Conservation (phyloP, 768 basidiomycete genomes). For the Hygrocybe coccinea region DNA sequence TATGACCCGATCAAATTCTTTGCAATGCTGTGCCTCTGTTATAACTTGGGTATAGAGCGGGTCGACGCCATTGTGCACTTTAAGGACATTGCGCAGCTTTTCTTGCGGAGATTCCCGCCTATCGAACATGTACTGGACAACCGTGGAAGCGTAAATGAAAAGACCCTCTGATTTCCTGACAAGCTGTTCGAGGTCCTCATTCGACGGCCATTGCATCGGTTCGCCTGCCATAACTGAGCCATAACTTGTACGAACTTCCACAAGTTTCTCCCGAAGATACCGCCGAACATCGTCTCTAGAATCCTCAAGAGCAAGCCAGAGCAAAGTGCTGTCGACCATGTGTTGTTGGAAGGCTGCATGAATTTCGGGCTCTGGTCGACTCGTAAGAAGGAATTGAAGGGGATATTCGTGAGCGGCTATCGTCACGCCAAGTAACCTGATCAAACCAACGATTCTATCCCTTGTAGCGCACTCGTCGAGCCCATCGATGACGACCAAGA, state of each 20-base stretch:
- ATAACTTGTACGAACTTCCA: neutral
- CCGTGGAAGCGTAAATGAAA: slow-evolving; percentile 6
- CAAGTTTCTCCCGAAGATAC: neutral
- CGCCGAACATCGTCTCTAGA: slow-evolving; percentile 6
- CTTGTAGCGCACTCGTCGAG: slow-evolving; percentile 31
- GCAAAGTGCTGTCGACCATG: neutral
- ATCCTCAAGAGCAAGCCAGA: slow-evolving; percentile 4
- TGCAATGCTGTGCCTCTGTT: neutral
- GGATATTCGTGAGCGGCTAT: slow-evolving; percentile 17
- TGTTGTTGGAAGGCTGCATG: slow-evolving; percentile 8
- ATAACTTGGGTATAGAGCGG: slow-evolving; percentile 12
- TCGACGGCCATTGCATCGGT: slow-evolving; percentile 4
- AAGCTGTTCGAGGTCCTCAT: neutral
- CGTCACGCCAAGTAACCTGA: slow-evolving; percentile 24
- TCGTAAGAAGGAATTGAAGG: slow-evolving; percentile 29
- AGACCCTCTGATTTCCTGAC: slow-evolving; percentile 2
- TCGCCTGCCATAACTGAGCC: neutral
- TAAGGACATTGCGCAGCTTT: slow-evolving; percentile 3
- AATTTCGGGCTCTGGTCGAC: slow-evolving; percentile 30
- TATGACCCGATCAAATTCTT: slow-evolving; percentile 1
- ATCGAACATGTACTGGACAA: slow-evolving; percentile 2
- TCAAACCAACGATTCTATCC: slow-evolving; percentile 24
- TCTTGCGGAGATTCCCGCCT: neutral
- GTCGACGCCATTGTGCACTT: slow-evolving; percentile 8
- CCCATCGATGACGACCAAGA: slow-evolving; percentile 31